These are phyloP conservation scores for Rhizopus delemar DNA, from an alignment of 371 early-diverging fungal genomes.

Conservation along the genomic window DNA sequence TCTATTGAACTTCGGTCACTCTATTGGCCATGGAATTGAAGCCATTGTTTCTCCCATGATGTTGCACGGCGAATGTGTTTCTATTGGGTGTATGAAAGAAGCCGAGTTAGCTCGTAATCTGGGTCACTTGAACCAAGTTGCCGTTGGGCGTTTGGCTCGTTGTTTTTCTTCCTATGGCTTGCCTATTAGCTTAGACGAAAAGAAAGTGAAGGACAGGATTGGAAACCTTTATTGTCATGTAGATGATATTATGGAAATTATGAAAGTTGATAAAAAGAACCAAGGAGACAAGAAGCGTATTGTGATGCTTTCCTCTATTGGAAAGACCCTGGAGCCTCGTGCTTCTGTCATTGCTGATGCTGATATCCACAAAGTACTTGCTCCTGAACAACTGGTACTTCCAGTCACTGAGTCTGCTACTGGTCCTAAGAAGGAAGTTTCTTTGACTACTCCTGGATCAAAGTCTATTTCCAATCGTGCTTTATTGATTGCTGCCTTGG, in stretches of 20 bases:
- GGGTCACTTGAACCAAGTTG: conserved; percentile 84
- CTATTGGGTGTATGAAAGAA: conserved; percentile 94
- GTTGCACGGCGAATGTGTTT: conserved; percentile 96
- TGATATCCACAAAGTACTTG: conserved; percentile 79
- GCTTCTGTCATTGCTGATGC: conserved; percentile 84
- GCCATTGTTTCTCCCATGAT: conserved; percentile 87
- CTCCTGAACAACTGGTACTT: conserved; percentile 78
- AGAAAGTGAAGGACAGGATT: conserved; percentile 65
- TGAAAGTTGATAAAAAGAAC: conserved; percentile 96
- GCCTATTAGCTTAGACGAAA: conserved; percentile 83
- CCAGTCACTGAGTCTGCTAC: conserved; percentile 55
- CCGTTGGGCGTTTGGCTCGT: conserved; percentile 86
- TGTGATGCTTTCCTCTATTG: conserved; percentile 86
- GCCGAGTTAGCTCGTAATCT: conserved; percentile 90
- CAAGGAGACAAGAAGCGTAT: conserved; percentile 90
- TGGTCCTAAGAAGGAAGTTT: conserved; percentile 48
- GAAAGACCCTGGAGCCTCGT: conserved; percentile 80
- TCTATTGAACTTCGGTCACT: conserved; percentile 95
- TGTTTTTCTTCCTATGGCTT: conserved; percentile 88
- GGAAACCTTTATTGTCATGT: conserved; percentile 72
- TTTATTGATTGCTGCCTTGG: conserved; percentile 89
- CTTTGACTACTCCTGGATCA: conserved; percentile 88
- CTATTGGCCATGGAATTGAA: conserved; percentile 96
- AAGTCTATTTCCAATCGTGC: conserved; percentile 98
- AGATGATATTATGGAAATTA: conserved; percentile 83